Percentiles rank a stretch among this genome's conserved stretches.
phyloP scores from a whole-genome alignment of 192 early-diverging fungal genomes.

The Backusella tarrabulga region DNA sequence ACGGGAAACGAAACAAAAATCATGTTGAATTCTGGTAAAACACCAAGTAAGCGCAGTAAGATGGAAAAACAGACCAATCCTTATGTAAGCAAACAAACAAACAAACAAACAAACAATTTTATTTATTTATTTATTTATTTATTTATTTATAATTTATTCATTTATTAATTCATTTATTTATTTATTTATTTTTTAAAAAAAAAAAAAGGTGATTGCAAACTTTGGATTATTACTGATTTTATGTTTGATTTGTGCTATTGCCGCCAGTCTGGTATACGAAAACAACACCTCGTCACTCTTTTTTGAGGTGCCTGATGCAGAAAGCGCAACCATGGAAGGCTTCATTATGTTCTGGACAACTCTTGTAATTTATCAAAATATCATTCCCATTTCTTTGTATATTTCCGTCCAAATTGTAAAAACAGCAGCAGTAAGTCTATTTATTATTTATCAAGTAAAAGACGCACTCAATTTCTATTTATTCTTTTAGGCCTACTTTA shows the following conservation, averaged over 20 bases:
- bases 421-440: constrained; percentile 23
- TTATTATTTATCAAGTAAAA: constrained; percentile 1
- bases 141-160: not conserved
- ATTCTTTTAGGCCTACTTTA: constrained; percentile 60
- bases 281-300: constrained; percentile 47
- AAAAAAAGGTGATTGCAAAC: constrained; percentile 68
- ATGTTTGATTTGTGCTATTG: constrained; percentile 69
- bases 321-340: constrained; percentile 54
- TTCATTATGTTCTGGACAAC: constrained; percentile 77
- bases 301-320: constrained; percentile 50
- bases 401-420: constrained; percentile 86
- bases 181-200: too few relatives aligned
- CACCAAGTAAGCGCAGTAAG: constrained; percentile 63
- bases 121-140: not conserved
- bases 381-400: constrained; percentile 94
- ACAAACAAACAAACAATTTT: not conserved
- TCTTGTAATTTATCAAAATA: constrained; percentile 90
- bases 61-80: constrained; percentile 75
- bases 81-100: constrained; percentile 41
- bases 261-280: constrained; percentile 61
- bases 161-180: too few relatives aligned
- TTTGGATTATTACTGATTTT: constrained; percentile 78
- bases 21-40: constrained; percentile 70
- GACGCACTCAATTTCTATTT: too few relatives aligned
- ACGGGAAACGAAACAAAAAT: constrained; percentile 80